These are phyloP conservation scores for Suillus paluster DNA, from an alignment of 768 basidiomycete species.

Conservation along the genomic window DNA sequence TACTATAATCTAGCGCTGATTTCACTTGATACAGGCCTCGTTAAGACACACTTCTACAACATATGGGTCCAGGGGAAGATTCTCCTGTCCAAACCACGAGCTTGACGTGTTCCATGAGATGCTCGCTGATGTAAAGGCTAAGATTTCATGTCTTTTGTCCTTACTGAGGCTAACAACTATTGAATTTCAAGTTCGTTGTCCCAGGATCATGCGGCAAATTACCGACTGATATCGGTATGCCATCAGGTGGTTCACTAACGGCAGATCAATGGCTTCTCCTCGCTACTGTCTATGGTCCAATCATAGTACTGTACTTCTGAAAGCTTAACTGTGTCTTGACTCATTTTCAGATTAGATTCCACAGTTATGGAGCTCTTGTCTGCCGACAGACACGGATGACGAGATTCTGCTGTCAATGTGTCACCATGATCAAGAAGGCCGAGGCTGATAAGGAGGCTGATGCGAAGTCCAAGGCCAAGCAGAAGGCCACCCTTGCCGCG, in stretches of 20 bases:
- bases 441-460: no score
- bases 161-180: no score
- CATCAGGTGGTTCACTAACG: slow-evolving; percentile 38
- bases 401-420: no score
- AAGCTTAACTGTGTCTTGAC: no score
- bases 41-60: slow-evolving; percentile 32
- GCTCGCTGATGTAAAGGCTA: neutral
- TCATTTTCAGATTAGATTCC: slow-evolving; percentile 22
- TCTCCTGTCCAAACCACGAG: slow-evolving; percentile 12
- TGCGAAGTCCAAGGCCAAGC: no score
- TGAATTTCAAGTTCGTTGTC: slow-evolving; percentile 7
- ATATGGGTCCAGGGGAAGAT: slow-evolving; percentile 30
- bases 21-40: slow-evolving; percentile 19
- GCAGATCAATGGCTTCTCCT: slow-evolving; percentile 41
- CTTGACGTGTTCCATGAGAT: slow-evolving; percentile 2
- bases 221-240: slow-evolving; percentile 33
- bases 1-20: no score
- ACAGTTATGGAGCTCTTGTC: slow-evolving; percentile 30
- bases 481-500: neutral
- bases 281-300: slow-evolving; percentile 31
- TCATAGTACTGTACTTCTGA: slow-evolving; percentile 27
- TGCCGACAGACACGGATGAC: neutral
- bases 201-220: slow-evolving; percentile 14
- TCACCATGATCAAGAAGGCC: no score
- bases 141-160: no score